phyloP scores from a whole-genome alignment of 768 basidiomycete genomes.

The Psilocybe cyanescens region DNA sequence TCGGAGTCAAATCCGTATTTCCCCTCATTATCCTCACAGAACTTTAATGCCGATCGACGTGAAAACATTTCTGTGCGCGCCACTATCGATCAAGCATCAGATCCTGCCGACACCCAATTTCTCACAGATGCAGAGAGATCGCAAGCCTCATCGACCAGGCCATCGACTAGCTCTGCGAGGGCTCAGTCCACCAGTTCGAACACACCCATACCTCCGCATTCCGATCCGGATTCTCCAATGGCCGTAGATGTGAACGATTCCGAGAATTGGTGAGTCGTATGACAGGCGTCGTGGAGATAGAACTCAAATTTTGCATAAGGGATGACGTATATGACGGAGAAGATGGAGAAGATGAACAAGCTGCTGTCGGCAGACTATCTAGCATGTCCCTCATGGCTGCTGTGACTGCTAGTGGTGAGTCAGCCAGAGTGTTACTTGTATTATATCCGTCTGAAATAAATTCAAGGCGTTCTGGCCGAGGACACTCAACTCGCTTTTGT shows the following conservation, averaged over 20 bases:
- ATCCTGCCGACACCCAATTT: slow-evolving; percentile 19
- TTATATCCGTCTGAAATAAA: slow-evolving; percentile 11
- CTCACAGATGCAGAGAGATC: slow-evolving; percentile 8
- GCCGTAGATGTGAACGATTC: slow-evolving; percentile 7
- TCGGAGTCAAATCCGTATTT: slow-evolving; percentile 56
- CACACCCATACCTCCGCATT: not conserved
- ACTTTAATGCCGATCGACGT: slow-evolving; percentile 19
- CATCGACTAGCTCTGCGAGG: not conserved
- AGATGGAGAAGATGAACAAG: slow-evolving; percentile 61
- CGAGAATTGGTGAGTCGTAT: not conserved
- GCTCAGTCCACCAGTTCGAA: not conserved
- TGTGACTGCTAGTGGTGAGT: slow-evolving; percentile 76
- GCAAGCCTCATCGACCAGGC: not conserved
- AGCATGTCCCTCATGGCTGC: slow-evolving; percentile 95
- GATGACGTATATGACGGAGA: slow-evolving; percentile 30
- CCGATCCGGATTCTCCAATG: slow-evolving; percentile 6
- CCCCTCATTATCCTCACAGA: slow-evolving; percentile 38
- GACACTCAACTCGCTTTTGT: slow-evolving; percentile 69
- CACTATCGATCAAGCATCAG: not conserved
- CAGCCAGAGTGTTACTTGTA: slow-evolving; percentile 1
- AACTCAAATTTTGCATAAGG: slow-evolving; percentile 9
- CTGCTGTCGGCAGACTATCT: slow-evolving; percentile 82
- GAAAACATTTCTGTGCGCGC: slow-evolving; percentile 16
- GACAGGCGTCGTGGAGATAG: not conserved
- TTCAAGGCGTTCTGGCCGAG: slow-evolving; percentile 58